Percentiles rank a stretch among this genome's conserved stretches.
These are phyloP conservation scores for Ramalina intermedia DNA, from an alignment of 495 filamentous ascomycete genomes.

Conservation along the genomic window DNA sequence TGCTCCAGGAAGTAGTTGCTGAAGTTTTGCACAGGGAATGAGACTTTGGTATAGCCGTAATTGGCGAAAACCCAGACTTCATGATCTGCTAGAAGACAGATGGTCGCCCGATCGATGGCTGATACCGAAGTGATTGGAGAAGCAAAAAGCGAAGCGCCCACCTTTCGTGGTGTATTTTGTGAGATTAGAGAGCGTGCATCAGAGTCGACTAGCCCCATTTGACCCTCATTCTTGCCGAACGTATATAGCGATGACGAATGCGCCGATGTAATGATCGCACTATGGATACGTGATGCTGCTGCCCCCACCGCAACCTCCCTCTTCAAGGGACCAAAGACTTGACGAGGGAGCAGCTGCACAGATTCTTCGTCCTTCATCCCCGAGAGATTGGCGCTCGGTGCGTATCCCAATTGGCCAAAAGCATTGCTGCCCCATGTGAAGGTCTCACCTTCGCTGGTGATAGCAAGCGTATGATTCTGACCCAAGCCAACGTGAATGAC, in stretches of 20 bases:
- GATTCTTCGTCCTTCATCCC: slow-evolving; percentile 33
- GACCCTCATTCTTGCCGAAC: slow-evolving; percentile 92
- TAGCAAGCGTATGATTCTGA: slow-evolving; percentile 78
- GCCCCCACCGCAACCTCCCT: slow-evolving; percentile 68
- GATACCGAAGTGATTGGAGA: slow-evolving; percentile 63
- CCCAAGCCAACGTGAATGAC: slow-evolving; percentile 64
- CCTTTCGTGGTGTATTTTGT: slow-evolving; percentile 69
- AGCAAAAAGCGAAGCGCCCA: slow-evolving; percentile 74
- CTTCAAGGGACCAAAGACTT: slow-evolving; percentile 83
- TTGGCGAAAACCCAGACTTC: slow-evolving; percentile 88
- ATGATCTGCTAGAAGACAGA: slow-evolving; percentile 68
- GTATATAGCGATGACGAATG: slow-evolving; percentile 53
- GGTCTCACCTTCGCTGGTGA: slow-evolving; percentile 66
- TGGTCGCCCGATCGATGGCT: slow-evolving; percentile 82
- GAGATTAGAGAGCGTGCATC: slow-evolving; percentile 78
- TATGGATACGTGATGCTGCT: slow-evolving; percentile 85
- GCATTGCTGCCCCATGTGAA: slow-evolving; percentile 90
- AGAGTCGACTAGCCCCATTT: slow-evolving; percentile 86
- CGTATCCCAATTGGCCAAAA: slow-evolving; percentile 76
- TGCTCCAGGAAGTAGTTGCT: slow-evolving; percentile 50
- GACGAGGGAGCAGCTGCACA: slow-evolving; percentile 63
- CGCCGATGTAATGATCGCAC: slow-evolving; percentile 66
- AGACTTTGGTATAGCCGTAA: slow-evolving; percentile 77
- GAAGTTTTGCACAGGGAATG: slow-evolving; percentile 62
- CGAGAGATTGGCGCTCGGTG: slow-evolving; percentile 30